Evolutionary conservation across 75 land plant species (phyloP), one percentile per base, ranked within the genome.

Genomic region (Selaginella moellendorffii): DNA sequence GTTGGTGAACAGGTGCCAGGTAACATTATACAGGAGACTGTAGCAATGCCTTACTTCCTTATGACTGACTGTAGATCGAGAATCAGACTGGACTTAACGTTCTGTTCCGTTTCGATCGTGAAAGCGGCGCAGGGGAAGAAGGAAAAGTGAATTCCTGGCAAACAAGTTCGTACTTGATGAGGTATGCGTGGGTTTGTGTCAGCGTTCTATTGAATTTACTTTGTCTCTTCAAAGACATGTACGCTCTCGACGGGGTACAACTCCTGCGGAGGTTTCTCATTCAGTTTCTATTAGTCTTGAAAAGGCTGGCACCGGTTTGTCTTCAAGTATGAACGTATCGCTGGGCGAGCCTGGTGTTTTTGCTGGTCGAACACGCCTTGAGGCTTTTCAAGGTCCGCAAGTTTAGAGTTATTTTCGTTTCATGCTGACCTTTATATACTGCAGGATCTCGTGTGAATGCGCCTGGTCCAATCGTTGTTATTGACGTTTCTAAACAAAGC

Each of bases 401-500:
- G n/a, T n/a, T n/a, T n/a, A n/a, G n/a, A n/a, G n/a, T n/a, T n/a
- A n/a, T n/a, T n/a, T n/a, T n/a, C n/a, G n/a, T n/a, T n/a, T n/a
- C n/a, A n/a, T n/a, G n/a, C n/a, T n/a, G n/a, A n/a, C n/a, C n/a
- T n/a, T n/a, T n/a, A n/a, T n/a, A n/a, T n/a, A 5, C 14, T 36
- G 5, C 46, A 36, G 46, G 46, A 5, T 36, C 46, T 36, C 46
- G 46, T 5, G 46, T 36, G 46, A 66, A 70, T 63, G 82, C 66
- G 63, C 83, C 92, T 66, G 93, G 97, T 26, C 92, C 97, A 14
- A 74, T 91, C 64, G 30, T 91, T 70, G 86, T 87, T 20, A 73
- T 82, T 68, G 92, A 87, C 42, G 78, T 85, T 68, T 78, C 81
- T 10, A 75, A 68, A 29, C 65, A 78, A 56, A 52, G 31, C 53